Evolutionary conservation across 2,329 filamentous ascomycete genomes (phyloP).

Genomic region (Epichloe bromicola): DNA sequence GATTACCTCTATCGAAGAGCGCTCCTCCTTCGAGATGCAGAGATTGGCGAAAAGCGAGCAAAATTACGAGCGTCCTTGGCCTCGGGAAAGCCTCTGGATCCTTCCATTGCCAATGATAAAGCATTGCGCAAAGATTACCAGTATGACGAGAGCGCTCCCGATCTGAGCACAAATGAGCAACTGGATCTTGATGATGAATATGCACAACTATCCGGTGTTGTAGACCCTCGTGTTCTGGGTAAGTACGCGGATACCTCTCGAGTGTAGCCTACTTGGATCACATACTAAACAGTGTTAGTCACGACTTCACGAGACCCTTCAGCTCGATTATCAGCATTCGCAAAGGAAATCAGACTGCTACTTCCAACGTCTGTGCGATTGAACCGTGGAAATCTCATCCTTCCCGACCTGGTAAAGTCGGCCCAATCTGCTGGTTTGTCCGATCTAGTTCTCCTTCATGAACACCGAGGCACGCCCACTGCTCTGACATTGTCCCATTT

Average conservation of each 20-base stretch:
- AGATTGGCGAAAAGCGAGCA: conserved; percentile 82
- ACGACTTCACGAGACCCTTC: conserved; percentile 86
- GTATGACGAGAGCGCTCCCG: conserved; percentile 74
- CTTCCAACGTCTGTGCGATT: conserved; percentile 76
- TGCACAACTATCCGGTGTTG: conserved; percentile 74
- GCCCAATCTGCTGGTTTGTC: conserved; percentile 69
- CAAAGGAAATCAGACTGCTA: conserved; percentile 78
- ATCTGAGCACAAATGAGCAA: conserved; percentile 53
- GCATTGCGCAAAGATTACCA: conserved; percentile 74
- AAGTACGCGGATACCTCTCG: conserved; percentile 37
- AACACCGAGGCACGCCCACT: conserved; percentile 85
- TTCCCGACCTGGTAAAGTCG: conserved; percentile 73
- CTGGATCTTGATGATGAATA: conserved; percentile 82
- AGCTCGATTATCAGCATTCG: conserved; percentile 72
- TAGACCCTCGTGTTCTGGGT: conserved; percentile 79
- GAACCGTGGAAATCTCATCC: conserved; percentile 81
- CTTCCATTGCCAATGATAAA: conserved; percentile 76
- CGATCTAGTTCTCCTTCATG: conserved; percentile 72
- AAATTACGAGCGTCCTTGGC: conserved; percentile 78
- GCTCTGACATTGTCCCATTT: conserved; percentile 79
- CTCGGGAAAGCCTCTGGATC: conserved; percentile 74
- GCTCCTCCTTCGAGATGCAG: conserved; percentile 75
- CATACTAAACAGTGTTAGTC: conserved; percentile 35
- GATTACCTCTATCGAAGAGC: conserved; percentile 76
- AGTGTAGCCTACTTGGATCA: neutral